Base-by-base conservation (phyloP, 2,329 filamentous ascomycete species). In the Aspergillus sp. region DNA sequence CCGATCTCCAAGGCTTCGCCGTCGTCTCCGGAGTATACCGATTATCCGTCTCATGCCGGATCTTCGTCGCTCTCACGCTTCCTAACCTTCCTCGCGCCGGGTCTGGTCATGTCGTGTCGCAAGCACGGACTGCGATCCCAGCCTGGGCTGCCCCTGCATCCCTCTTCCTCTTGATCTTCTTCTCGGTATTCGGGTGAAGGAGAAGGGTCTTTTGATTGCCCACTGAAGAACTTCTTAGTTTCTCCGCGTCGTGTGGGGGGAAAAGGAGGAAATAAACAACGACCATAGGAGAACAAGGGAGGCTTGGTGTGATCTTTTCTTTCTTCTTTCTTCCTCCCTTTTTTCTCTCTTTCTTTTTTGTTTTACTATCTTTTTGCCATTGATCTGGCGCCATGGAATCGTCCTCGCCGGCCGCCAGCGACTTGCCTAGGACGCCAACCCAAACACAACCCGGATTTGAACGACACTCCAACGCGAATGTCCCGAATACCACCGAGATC, bases 91-190 rank as follows among this genome's bases (percentile, higher is more conserved):
- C 52, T 56, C 42, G 56, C 54, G 31, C 53, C 52, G 55, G 56
- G 55, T 62, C 63, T 64, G 67, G 66, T 66, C 66, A 73, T 73
- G 71, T 70, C 67, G 65, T 70, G 67, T 68, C 66, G 62, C 65
- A 64, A 60, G 63, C 62, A 67, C 67, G 51, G 55, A 60, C 61
- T 67, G 56, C 62, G 61, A 66, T 70, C 65, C 66, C 65, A 56
- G 59, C 60, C 59, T 64, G 65, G 69, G 70, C 64, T 65, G 61
- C 63, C 59, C 50, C 65, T 64, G 54, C 53, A 50, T 65, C 56
- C 56, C 55, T 62, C 58, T 60, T 59, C 54, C 51, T 52, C 64
- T 49, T 60, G 62, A 56, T 46, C 59, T 46, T 32, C 56, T 36
- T 20, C 51, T 52, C 10, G 10, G 29, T 29, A 45, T 50, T 16